phyloP scores from a whole-genome alignment of 2,329 filamentous ascomycete genomes.

The Calonectria honghensis region DNA sequence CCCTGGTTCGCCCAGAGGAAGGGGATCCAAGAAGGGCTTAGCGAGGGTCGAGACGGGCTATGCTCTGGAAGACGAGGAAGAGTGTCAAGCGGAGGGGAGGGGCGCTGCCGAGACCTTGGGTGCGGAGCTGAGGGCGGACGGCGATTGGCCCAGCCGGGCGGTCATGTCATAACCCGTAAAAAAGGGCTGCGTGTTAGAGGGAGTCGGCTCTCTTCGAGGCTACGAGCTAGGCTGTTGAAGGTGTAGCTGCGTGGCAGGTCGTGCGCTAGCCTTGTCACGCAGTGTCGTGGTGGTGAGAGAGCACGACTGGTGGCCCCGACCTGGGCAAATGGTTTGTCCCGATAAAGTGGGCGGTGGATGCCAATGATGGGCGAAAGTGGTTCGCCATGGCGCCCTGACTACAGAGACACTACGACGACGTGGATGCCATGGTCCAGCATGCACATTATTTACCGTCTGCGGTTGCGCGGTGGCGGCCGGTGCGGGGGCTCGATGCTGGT shows the following conservation, averaged over 20 bases:
- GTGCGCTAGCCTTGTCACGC: constrained; percentile 18
- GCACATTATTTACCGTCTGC: constrained; percentile 18
- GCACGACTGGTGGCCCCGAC: background rate
- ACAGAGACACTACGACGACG: constrained; percentile 23
- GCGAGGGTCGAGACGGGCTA: constrained; percentile 8
- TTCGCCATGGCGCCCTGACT: constrained; percentile 29
- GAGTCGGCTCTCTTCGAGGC: constrained; percentile 22
- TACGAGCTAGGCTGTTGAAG: constrained; percentile 28
- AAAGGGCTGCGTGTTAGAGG: constrained; percentile 39
- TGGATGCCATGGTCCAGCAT: constrained; percentile 14
- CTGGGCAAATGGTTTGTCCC: constrained; percentile 11
- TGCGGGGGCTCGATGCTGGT: constrained; percentile 32
- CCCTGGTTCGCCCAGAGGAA: constrained; percentile 14
- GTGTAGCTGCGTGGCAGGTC: constrained; percentile 24
- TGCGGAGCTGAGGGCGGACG: constrained; percentile 44
- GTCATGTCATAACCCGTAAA: constrained; percentile 51
- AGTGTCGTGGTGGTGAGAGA: constrained; percentile 13
- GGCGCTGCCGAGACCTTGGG: constrained; percentile 49
- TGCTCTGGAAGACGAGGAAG: constrained; percentile 24
- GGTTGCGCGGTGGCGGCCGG: constrained; percentile 21
- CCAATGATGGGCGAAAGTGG: constrained; percentile 23
- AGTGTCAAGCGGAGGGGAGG: constrained; percentile 35
- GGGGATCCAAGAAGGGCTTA: constrained; percentile 18
- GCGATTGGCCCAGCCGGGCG: constrained; percentile 44
- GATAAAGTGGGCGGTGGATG: constrained; percentile 19